Evolutionary conservation across 163 green algal genomes (phyloP).

Genomic region (Prototheca wickerhamii): DNA sequence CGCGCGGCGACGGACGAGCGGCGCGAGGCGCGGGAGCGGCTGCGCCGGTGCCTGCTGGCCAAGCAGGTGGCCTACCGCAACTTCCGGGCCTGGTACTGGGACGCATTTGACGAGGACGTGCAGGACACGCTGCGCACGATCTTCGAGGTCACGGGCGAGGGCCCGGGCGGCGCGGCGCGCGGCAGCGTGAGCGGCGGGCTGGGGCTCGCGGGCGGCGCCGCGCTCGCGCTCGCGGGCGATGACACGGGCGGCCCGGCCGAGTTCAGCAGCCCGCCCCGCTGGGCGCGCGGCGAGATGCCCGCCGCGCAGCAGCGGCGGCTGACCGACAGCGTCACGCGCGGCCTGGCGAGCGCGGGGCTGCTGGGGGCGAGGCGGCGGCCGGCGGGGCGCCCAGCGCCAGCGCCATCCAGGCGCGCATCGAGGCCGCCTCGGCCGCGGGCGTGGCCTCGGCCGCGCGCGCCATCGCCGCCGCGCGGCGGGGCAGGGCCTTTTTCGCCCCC

Average conservation of each 20-base stretch:
- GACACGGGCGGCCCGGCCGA: neutral
- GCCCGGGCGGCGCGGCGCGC: too few species aligned
- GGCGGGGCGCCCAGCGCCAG: neutral
- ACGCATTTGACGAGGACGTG: constrained; percentile 51
- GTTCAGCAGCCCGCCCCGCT: neutral
- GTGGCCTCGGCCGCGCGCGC: neutral
- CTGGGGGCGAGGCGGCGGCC: too few species aligned
- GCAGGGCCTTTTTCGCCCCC: too few species aligned
- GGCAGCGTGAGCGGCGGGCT: too few species aligned
- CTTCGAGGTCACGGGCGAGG: constrained; percentile 29
- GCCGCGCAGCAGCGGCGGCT: constrained; percentile 1
- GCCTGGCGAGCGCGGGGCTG: neutral
- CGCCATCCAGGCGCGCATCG: neutral
- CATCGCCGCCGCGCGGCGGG: too few species aligned
- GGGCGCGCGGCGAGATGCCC: neutral
- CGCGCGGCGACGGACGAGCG: constrained; percentile 15
- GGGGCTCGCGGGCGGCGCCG: too few species aligned
- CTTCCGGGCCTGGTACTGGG: constrained; percentile 61
- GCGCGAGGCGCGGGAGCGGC: constrained; percentile 18
- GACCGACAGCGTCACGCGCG: neutral
- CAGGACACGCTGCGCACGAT: constrained; percentile 34
- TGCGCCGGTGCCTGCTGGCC: constrained; percentile 43
- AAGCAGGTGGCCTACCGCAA: constrained; percentile 48
- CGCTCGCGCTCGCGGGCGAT: too few species aligned
- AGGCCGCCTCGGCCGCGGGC: neutral